These are phyloP conservation scores for Cruciata laevipes DNA, from an alignment of 257 asterid species.

Conservation along the genomic window DNA sequence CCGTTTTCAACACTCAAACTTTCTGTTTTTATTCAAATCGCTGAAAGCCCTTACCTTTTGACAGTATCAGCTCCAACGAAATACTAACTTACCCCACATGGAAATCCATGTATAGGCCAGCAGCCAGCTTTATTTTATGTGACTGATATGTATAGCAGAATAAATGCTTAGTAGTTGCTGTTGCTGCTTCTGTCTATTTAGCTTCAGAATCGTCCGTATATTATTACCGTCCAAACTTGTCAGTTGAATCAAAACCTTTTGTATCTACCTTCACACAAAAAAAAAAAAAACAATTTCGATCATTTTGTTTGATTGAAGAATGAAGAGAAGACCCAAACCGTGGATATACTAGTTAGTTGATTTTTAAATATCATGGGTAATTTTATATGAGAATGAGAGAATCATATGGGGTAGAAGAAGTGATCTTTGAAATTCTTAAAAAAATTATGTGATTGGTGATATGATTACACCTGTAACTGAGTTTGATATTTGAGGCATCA, in stretches of 20 bases:
- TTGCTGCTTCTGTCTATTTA: not conserved
- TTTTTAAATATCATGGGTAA: too few relatives aligned
- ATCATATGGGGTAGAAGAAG: not conserved
- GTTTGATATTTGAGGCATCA: constrained; percentile 7
- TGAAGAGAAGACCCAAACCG: not conserved
- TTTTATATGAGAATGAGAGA: not conserved
- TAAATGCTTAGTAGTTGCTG: not conserved
- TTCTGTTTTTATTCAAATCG: not conserved
- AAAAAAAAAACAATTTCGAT: not conserved
- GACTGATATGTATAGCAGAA: too few relatives aligned
- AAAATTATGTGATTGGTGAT: too few relatives aligned
- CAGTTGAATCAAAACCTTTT: too few relatives aligned
- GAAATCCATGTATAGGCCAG: too few relatives aligned
- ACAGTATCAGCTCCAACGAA: not conserved
- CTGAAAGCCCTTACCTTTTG: not conserved
- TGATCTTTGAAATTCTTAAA: not conserved
- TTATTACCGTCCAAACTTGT: too few relatives aligned
- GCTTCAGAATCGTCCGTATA: not conserved
- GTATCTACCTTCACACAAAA: too few relatives aligned
- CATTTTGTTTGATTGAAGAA: not conserved
- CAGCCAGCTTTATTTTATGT: too few relatives aligned
- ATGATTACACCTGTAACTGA: not conserved
- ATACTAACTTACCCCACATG: not conserved
- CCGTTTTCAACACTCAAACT: not conserved
- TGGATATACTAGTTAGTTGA: not conserved